Evolutionary conservation across 2,329 filamentous ascomycete species (phyloP).

Genomic region (Beauveria scarabaeidicola): DNA sequence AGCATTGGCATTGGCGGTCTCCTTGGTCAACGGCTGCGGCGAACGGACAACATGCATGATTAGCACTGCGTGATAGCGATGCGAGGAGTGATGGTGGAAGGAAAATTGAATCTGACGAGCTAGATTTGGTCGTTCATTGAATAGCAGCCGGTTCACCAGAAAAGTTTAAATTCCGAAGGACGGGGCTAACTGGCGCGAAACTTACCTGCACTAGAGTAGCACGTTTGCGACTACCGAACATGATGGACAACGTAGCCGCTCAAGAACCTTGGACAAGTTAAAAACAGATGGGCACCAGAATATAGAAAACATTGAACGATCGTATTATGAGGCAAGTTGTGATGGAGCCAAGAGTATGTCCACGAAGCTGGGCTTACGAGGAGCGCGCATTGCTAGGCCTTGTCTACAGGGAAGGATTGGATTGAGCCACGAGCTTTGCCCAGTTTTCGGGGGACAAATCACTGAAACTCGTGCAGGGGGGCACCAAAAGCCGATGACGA

Average conservation of each 20-base stretch:
- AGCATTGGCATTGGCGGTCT: constrained; percentile 62
- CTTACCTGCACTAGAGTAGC: constrained; percentile 15
- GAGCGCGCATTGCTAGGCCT: not conserved
- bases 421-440: not conserved
- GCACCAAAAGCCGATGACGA: constrained; percentile 11
- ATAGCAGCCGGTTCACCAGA: not conserved
- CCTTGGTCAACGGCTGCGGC: constrained; percentile 51
- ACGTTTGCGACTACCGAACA: constrained; percentile 17
- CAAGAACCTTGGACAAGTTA: not conserved
- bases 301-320: not conserved
- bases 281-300: not conserved
- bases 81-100: not conserved
- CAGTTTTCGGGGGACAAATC: constrained; percentile 8
- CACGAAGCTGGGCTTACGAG: not conserved
- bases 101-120: not conserved
- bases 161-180: constrained; percentile 2
- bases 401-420: too few relatives aligned
- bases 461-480: constrained; percentile 9
- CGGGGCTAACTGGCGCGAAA: constrained; percentile 5
- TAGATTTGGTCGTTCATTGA: not conserved
- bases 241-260: constrained; percentile 6
- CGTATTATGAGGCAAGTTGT: not conserved
- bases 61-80: constrained; percentile 13
- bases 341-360: not conserved
- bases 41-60: constrained; percentile 17